Evolutionary conservation across 73 alveolate species (phyloP).

Genomic region (Symbiodinium pilosum): DNA sequence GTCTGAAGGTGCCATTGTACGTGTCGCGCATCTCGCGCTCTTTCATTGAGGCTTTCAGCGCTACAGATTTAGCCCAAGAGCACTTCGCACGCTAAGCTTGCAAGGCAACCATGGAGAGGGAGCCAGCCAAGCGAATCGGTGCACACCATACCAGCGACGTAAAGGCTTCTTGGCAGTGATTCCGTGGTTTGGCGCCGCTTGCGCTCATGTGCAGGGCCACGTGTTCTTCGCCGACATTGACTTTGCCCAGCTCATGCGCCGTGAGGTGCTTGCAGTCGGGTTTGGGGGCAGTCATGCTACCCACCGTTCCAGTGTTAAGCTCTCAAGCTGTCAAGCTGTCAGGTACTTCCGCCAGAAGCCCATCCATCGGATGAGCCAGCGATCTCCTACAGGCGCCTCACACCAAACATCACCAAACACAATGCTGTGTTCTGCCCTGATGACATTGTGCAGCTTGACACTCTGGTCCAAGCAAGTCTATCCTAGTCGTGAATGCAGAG

Average conservation of each 20-base stretch:
- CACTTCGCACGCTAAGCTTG: too few species aligned
- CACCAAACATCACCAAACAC: too few species aligned
- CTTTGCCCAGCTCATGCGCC: slow-evolving; percentile 67
- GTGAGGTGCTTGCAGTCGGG: slow-evolving; percentile 13
- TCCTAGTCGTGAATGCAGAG: too few species aligned
- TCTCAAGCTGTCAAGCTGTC: background rate
- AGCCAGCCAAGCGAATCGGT: slow-evolving; percentile 84
- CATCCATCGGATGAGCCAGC: slow-evolving; percentile 27
- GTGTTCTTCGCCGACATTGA: slow-evolving; percentile 47
- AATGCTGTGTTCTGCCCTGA: too few species aligned
- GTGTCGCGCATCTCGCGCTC: slow-evolving; percentile 64
- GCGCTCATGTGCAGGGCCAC: slow-evolving; percentile 25
- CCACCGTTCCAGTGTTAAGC: background rate
- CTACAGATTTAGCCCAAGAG: too few species aligned
- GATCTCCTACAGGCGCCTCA: slow-evolving; percentile 2
- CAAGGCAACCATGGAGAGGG: slow-evolving; percentile 85
- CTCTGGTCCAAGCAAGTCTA: too few species aligned
- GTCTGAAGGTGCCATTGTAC: slow-evolving; percentile 64
- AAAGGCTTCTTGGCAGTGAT: slow-evolving; percentile 6
- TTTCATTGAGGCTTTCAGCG: slow-evolving; percentile 50
- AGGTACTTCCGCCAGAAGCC: slow-evolving; percentile 66
- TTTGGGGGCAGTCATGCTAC: too few species aligned
- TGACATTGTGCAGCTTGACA: too few species aligned
- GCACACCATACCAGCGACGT: slow-evolving; percentile 62
- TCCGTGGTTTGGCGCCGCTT: background rate